Conservation (phyloP, 306 rosid genomes). For the Potentilla sterilis region DNA sequence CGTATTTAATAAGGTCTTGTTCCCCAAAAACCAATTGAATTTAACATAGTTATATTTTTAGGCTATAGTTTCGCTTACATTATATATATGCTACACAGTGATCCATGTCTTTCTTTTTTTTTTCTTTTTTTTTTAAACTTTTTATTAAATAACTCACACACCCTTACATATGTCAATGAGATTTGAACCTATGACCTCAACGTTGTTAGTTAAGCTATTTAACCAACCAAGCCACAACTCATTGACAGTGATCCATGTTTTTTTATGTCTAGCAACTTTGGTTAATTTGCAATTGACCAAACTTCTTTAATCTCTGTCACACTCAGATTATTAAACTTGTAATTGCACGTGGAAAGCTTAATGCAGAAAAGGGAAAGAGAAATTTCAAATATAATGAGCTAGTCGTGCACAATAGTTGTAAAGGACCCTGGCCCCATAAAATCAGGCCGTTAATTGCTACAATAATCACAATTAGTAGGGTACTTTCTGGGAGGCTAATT, state of each 20-base stretch:
- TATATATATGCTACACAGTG: conserved; percentile 22
- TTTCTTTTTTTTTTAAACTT: no score
- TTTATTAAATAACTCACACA: no score
- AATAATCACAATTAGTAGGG: conserved; percentile 11
- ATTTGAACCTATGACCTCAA: no score
- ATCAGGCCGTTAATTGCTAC: conserved; percentile 23
- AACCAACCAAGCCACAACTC: no score
- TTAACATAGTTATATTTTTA: conserved; percentile 20
- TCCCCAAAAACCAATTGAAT: conserved; percentile 31
- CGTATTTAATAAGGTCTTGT: conserved; percentile 22
- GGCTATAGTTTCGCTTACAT: neutral
- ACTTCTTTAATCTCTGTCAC: neutral
- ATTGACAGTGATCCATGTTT: conserved; percentile 33
- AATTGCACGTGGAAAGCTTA: conserved; percentile 33
- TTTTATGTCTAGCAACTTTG: conserved; percentile 37
- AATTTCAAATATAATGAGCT: conserved; percentile 21
- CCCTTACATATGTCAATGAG: no score
- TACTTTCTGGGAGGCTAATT: conserved; percentile 1
- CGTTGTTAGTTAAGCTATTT: no score
- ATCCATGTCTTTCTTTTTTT: conserved; percentile 32
- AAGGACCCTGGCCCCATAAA: conserved; percentile 30
- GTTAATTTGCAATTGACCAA: conserved; percentile 10
- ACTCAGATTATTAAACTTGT: conserved; percentile 6
- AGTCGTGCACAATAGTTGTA: conserved; percentile 34
- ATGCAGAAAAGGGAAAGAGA: conserved; percentile 9